Conservation (phyloP, 306 rosid genomes). For the Prunus persica region Prunus_persica_NCBIv2 NC_034010.1:24086001-24086500, state of each 20-base stretch:
- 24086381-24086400: not conserved
- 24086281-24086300: not conserved
- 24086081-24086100: not conserved
- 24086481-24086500: too few species aligned
- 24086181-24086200: not conserved
- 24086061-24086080: too few species aligned
- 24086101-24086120: not conserved
- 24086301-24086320: conserved; percentile 1
- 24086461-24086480: not conserved
- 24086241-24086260: not conserved
- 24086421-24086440: not conserved
- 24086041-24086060: too few species aligned
- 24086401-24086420: not conserved
- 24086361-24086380: not conserved
- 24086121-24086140: not conserved
- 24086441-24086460: not conserved
- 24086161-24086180: too few species aligned
- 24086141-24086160: not conserved
- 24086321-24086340: not conserved
- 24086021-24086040: too few species aligned
- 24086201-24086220: not conserved
- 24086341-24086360: not conserved
- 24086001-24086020: too few species aligned
- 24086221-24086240: not conserved
- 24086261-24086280: too few species aligned